These are phyloP conservation scores for Erodium maritimum DNA, from an alignment of 345 rosid genomes.

Conservation along the genomic window DNA sequence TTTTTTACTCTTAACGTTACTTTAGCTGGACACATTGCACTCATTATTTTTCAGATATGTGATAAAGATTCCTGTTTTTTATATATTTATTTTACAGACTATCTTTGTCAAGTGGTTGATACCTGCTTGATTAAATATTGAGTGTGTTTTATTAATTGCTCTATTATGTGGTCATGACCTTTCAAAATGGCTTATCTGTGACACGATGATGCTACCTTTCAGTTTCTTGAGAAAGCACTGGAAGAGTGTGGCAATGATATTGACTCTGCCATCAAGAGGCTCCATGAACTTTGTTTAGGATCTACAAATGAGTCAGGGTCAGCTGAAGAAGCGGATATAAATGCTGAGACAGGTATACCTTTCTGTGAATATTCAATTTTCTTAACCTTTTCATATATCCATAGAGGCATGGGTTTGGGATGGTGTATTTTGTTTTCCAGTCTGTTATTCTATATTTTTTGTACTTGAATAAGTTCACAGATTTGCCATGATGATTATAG, in stretches of 20 bases:
- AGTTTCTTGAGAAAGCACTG: conserved; percentile 65
- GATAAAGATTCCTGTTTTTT: too few relatives aligned
- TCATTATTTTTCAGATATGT: too few relatives aligned
- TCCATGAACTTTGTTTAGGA: conserved; percentile 38
- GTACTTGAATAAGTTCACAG: not conserved
- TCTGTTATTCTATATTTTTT: too few relatives aligned
- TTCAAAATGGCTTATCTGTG: conserved; percentile 39
- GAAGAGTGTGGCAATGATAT: conserved; percentile 63
- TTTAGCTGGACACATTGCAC: too few relatives aligned
- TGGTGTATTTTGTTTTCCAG: not conserved
- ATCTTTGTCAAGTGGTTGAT: too few relatives aligned
- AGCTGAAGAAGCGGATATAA: conserved; percentile 15
- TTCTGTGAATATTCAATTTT: not conserved
- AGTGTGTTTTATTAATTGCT: too few relatives aligned
- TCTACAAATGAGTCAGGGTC: conserved; percentile 16
- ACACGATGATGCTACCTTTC: conserved; percentile 43
- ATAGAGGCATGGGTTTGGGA: not conserved
- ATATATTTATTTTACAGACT: too few relatives aligned
- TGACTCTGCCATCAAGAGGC: conserved; percentile 51
- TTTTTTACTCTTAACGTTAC: too few relatives aligned
- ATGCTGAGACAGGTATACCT: conserved; percentile 23
- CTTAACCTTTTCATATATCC: not conserved
- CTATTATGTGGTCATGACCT: too few relatives aligned
- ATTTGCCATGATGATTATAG: too few relatives aligned
- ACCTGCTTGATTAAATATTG: not conserved